These are phyloP conservation scores for Meyerozyma guilliermondii DNA, from an alignment of 1,139 yeast genomes.

Conservation along the genomic window DNA sequence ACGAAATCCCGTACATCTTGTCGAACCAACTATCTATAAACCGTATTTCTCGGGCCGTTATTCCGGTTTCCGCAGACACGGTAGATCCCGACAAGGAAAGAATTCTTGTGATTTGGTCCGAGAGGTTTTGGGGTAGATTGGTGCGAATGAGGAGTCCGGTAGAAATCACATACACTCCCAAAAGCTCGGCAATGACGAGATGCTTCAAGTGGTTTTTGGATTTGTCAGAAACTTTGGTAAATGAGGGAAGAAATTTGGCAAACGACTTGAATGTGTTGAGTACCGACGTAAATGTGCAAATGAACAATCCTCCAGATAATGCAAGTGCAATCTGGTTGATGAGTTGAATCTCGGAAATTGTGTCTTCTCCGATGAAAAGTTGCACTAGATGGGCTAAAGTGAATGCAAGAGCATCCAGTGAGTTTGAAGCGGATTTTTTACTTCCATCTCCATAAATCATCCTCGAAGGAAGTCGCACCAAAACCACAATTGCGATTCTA, in stretches of 20 bases:
- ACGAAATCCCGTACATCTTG: conserved; percentile 57
- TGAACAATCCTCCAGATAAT: conserved; percentile 60
- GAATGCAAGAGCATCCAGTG: conserved; percentile 60
- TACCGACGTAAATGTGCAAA: conserved; percentile 65
- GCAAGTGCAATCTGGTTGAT: conserved; percentile 61
- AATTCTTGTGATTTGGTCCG: conserved; percentile 44
- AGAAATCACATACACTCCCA: conserved; percentile 77
- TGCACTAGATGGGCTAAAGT: conserved; percentile 51
- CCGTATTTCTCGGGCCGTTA: conserved; percentile 37
- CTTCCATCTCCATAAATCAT: conserved; percentile 10
- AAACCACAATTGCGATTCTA: conserved; percentile 46
- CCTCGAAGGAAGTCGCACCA: conserved; percentile 33
- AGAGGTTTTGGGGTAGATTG: conserved; percentile 61
- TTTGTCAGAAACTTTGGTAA: conserved; percentile 17
- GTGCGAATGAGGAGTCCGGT: conserved; percentile 75
- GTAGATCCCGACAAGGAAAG: conserved; percentile 36
- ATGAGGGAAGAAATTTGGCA: conserved; percentile 27
- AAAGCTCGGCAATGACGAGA: conserved; percentile 59
- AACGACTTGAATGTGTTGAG: conserved; percentile 45
- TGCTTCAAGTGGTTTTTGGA: conserved; percentile 35
- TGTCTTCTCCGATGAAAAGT: conserved; percentile 20
- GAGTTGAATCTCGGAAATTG: conserved; percentile 46
- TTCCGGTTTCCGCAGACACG: conserved; percentile 13
- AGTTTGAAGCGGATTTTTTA: conserved; percentile 10
- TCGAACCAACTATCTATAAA: conserved; percentile 82